These are phyloP conservation scores for Iris macrosiphon DNA, from an alignment of 106 monocot species.

Conservation along the genomic window DNA sequence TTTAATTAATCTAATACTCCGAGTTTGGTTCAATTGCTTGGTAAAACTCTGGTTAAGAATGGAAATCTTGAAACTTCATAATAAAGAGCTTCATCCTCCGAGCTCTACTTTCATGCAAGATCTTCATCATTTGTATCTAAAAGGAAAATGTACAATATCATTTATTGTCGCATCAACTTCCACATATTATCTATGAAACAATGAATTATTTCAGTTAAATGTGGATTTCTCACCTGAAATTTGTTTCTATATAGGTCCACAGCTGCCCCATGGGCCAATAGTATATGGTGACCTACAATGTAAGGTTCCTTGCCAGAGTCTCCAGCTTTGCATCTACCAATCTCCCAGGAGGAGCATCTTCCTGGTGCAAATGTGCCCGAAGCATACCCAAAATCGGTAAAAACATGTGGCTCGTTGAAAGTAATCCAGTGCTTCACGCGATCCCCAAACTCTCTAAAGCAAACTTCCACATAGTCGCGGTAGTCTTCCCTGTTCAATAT, in stretches of 20 bases:
- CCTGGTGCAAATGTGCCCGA: slow-evolving; percentile 28
- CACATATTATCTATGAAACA: too few species aligned
- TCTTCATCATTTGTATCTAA: too few species aligned
- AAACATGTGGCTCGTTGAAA: slow-evolving; percentile 49
- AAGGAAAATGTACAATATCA: too few species aligned
- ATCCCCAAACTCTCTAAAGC: slow-evolving; percentile 52
- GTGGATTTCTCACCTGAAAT: slow-evolving; percentile 34
- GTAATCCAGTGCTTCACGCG: slow-evolving; percentile 70
- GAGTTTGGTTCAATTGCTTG: too few species aligned
- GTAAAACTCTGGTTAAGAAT: too few species aligned
- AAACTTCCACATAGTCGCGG: slow-evolving; percentile 24
- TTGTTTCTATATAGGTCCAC: slow-evolving; percentile 37
- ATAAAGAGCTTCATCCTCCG: too few species aligned
- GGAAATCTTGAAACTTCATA: too few species aligned
- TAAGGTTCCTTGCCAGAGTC: slow-evolving; percentile 52
- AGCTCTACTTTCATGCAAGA: too few species aligned
- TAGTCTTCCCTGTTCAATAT: slow-evolving; percentile 23
- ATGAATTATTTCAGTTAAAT: too few species aligned
- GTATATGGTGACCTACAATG: slow-evolving; percentile 25
- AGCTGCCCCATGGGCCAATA: slow-evolving; percentile 39
- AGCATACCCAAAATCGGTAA: slow-evolving; percentile 19
- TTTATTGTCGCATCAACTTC: too few species aligned
- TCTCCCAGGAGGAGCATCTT: slow-evolving; percentile 31
- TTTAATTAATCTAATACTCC: too few species aligned
- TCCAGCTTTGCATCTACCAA: slow-evolving; percentile 18